Conservation (phyloP, 352 stramenopile species). For the Phytophthora rubi region DNA sequence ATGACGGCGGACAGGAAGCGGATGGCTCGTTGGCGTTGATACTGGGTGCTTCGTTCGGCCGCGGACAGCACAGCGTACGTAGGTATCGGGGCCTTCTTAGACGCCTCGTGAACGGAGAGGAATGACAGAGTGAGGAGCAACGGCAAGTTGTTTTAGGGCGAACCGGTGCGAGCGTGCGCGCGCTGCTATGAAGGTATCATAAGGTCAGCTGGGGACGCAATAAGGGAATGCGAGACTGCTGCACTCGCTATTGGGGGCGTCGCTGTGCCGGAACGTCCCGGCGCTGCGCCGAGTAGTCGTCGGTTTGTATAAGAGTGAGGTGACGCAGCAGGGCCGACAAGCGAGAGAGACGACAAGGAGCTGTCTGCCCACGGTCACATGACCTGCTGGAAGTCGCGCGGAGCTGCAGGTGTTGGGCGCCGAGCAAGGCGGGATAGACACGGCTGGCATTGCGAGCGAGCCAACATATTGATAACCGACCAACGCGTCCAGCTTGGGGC, state of each 20-base stretch:
- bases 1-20: background rate
- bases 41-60: background rate
- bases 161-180: background rate
- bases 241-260: background rate
- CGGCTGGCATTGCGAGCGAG: background rate
- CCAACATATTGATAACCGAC: background rate
- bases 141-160: conserved; percentile 24
- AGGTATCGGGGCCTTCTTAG: conserved; percentile 2
- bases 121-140: conserved; percentile 19
- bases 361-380: conserved; percentile 4
- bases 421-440: conserved; percentile 19
- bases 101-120: conserved; percentile 9
- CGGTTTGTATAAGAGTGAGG: too few species aligned
- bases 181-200: background rate
- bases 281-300: too few species aligned
- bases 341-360: conserved; percentile 1
- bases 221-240: background rate
- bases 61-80: background rate
- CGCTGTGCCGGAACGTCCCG: background rate
- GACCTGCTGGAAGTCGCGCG: conserved; percentile 13
- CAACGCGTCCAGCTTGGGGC: background rate
- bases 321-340: conserved; percentile 3
- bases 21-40: background rate
- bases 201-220: background rate
- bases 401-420: conserved; percentile 15